A percentile compares a stretch with the other conserved stretches of the same genome.
These are phyloP conservation scores for Globisporangium ultimum DNA, from an alignment of 352 stramenopile genomes.

Conservation along the genomic window DNA sequence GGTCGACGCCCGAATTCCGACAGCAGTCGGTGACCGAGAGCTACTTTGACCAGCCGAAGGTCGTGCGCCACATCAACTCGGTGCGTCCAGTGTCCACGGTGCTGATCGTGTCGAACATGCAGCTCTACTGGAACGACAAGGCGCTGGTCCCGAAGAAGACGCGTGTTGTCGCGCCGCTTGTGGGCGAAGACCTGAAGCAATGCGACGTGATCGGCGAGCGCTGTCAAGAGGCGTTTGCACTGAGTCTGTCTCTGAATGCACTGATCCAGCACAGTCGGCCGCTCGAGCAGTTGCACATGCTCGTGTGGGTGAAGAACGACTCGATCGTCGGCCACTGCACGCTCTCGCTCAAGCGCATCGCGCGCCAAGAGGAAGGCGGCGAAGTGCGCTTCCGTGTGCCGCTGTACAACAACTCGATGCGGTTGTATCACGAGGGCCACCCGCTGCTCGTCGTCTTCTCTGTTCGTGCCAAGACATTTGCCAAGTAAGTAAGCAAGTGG, in stretches of 20 bases:
- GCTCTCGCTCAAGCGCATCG: constrained; percentile 76
- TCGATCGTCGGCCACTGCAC: constrained; percentile 77
- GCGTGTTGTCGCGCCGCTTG: constrained; percentile 64
- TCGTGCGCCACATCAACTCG: constrained; percentile 59
- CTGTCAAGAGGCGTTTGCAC: constrained; percentile 39
- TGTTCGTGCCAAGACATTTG: constrained; percentile 80
- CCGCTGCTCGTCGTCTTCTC: constrained; percentile 74
- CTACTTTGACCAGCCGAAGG: constrained; percentile 77
- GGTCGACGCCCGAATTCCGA: constrained; percentile 20
- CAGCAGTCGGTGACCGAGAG: constrained; percentile 37
- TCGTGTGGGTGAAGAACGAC: constrained; percentile 83
- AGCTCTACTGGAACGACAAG: constrained; percentile 66
- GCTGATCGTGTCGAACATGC: constrained; percentile 73
- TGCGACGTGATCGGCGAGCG: constrained; percentile 77
- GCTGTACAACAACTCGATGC: constrained; percentile 79
- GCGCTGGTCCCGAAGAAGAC: constrained; percentile 78
- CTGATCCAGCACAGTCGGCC: constrained; percentile 68
- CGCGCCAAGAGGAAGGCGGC: constrained; percentile 55
- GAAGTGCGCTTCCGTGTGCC: constrained; percentile 76
- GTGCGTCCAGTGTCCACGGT: constrained; percentile 64
- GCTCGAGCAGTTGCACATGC: constrained; percentile 79
- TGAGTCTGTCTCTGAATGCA: constrained; percentile 68
- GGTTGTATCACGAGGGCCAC: constrained; percentile 65
- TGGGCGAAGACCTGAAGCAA: constrained; percentile 77
- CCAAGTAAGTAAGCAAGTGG: constrained; percentile 56